phyloP scores from a whole-genome alignment of 805 yeast species.

The Myxozyma melibiosi region DNA sequence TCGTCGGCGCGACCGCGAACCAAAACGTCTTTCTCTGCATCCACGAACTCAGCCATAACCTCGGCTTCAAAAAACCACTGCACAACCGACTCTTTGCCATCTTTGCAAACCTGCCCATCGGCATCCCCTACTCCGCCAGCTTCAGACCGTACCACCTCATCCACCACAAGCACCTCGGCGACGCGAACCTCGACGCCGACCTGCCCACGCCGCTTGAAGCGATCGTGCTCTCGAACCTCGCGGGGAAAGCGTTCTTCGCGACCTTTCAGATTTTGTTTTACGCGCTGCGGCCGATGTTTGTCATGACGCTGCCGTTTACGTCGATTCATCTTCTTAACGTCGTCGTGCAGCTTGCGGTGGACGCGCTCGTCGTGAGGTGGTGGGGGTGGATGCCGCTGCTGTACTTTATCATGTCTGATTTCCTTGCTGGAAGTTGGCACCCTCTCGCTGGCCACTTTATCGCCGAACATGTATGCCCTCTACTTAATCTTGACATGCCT shows the following conservation, averaged over 20 bases:
- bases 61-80: slow-evolving; percentile 76
- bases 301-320: slow-evolving; percentile 74
- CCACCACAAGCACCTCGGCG: slow-evolving; percentile 90
- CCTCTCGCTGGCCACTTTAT: slow-evolving; percentile 96
- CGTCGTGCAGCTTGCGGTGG: slow-evolving; percentile 59
- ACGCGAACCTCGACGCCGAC: slow-evolving; percentile 80
- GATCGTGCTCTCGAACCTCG: slow-evolving; percentile 65
- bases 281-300: slow-evolving; percentile 86
- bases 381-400: slow-evolving; percentile 68
- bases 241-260: slow-evolving; percentile 86
- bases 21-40: slow-evolving; percentile 85
- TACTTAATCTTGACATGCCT: slow-evolving; percentile 50
- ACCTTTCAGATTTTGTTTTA: slow-evolving; percentile 86
- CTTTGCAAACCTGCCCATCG: slow-evolving; percentile 80
- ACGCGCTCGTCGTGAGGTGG: slow-evolving; percentile 55
- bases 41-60: slow-evolving; percentile 84
- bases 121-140: slow-evolving; percentile 86
- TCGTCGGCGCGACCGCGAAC: slow-evolving; percentile 82
- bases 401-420: slow-evolving; percentile 74
- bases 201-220: slow-evolving; percentile 84
- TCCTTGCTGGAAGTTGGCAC: slow-evolving; percentile 87
- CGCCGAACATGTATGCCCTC: slow-evolving; percentile 77
- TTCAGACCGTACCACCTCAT: slow-evolving; percentile 88
- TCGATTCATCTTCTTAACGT: slow-evolving; percentile 70
- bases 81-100: slow-evolving; percentile 78